phyloP scores from a whole-genome alignment of 2,329 filamentous ascomycete species.

The Pseudopithomyces maydicus region DNA sequence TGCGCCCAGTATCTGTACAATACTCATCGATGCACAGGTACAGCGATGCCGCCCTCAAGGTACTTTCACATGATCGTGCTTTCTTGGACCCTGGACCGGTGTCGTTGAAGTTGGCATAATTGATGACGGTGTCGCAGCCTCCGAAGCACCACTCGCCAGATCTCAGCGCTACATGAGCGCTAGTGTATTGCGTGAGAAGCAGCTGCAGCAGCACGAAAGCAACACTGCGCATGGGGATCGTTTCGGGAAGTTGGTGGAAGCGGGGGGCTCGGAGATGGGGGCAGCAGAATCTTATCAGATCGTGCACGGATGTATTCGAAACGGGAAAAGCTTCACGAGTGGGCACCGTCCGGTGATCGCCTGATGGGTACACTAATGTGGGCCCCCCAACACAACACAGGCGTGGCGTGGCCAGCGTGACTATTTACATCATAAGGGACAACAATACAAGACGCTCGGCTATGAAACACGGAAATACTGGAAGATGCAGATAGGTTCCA shows the following conservation, averaged over 20 bases:
- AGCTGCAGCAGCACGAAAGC: conserved; percentile 8
- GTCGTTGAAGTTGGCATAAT: conserved; percentile 40
- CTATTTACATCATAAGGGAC: too few relatives aligned
- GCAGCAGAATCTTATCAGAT: conserved; percentile 31
- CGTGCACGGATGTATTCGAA: conserved; percentile 5
- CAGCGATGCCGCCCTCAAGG: conserved; percentile 28
- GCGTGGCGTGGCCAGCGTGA: background rate
- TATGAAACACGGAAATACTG: too few relatives aligned
- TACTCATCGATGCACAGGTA: conserved; percentile 36
- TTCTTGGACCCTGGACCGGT: conserved; percentile 33
- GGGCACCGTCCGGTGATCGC: too few relatives aligned
- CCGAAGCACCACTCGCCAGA: conserved; percentile 34
- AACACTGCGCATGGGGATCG: conserved; percentile 24
- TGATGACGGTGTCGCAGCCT: conserved; percentile 34
- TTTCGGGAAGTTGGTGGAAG: conserved; percentile 6
- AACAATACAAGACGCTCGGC: too few relatives aligned
- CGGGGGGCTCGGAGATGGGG: conserved; percentile 19
- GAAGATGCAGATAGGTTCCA: too few relatives aligned
- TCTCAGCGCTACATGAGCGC: conserved; percentile 15
- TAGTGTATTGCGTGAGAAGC: conserved; percentile 15
- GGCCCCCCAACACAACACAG: too few relatives aligned
- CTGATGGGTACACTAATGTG: too few relatives aligned
- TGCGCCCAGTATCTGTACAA: conserved; percentile 22
- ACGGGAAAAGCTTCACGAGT: background rate
- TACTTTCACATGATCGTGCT: conserved; percentile 32